phyloP scores from a whole-genome alignment of 805 yeast genomes.

The Sporopachydermia lactativora region DNA sequence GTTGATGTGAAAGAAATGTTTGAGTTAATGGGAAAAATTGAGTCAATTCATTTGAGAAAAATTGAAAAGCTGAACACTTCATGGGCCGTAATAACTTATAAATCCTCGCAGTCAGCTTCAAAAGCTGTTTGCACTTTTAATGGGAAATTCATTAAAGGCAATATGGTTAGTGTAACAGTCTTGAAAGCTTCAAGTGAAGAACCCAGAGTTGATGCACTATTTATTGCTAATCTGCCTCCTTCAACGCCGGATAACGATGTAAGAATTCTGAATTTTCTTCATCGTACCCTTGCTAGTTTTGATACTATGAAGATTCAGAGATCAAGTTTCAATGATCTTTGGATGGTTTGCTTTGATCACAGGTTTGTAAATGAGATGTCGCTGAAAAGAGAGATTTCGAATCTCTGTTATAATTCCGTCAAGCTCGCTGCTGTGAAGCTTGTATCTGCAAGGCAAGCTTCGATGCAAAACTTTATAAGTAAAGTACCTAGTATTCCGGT shows the following conservation, averaged over 20 bases:
- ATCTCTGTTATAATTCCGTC: background rate
- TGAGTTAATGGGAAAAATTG: background rate
- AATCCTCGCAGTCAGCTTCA: background rate
- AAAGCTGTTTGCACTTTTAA: background rate
- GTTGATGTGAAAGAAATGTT: background rate
- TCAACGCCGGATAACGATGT: background rate
- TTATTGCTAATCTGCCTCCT: slow-evolving; percentile 1
- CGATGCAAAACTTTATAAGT: no score
- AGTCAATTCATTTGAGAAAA: background rate
- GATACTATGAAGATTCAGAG: background rate
- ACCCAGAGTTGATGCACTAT: background rate
- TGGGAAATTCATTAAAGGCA: background rate
- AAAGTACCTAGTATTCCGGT: no score
- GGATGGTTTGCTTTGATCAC: background rate
- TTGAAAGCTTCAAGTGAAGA: no score
- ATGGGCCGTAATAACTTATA: slow-evolving; percentile 2
- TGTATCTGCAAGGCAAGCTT: no score
- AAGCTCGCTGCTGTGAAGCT: background rate
- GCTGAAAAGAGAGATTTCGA: background rate
- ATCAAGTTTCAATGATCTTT: background rate
- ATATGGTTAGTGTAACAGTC: background rate
- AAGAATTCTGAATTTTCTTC: background rate
- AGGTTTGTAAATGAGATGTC: background rate
- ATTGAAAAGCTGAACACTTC: background rate
- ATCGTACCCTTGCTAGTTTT: background rate